Conservation (phyloP, 306 rosid genomes). For the Amphicarpaea edgeworthii region DNA sequence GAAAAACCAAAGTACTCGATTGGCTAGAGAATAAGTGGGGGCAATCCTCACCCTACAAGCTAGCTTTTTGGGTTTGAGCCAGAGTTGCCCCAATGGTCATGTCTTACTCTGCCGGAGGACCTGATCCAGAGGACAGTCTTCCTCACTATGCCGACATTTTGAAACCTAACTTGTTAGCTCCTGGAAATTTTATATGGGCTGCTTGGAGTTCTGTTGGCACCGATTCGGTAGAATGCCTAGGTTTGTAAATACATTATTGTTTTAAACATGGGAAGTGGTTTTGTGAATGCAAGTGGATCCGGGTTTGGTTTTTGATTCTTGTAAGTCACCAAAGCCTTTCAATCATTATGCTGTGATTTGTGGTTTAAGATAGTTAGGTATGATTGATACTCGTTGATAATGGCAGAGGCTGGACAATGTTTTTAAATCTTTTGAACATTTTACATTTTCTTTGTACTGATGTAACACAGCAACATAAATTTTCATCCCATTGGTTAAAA, state of each 20-base stretch:
- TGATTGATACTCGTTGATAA: constrained; percentile 6
- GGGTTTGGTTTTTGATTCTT: constrained; percentile 85
- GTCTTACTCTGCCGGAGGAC: constrained; percentile 99
- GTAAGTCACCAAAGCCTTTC: constrained; percentile 57
- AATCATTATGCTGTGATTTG: constrained; percentile 11
- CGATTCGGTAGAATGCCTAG: constrained; percentile 82
- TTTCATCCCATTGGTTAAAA: not conserved
- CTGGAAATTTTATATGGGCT: constrained; percentile 94
- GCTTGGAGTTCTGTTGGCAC: constrained; percentile 95
- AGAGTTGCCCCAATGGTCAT: constrained; percentile 78
- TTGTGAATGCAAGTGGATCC: constrained; percentile 95
- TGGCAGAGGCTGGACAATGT: not conserved
- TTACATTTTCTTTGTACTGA: not conserved
- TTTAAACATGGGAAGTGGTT: constrained; percentile 92
- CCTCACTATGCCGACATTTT: constrained; percentile 82
- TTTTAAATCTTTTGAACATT: not conserved
- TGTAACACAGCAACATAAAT: not conserved
- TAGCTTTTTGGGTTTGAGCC: too few species aligned
- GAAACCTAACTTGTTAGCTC: constrained; percentile 98
- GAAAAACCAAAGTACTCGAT: too few species aligned
- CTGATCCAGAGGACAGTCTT: constrained; percentile 90
- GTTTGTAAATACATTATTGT: constrained; percentile 44
- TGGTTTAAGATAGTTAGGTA: constrained; percentile 15
- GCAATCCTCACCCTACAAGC: too few species aligned
- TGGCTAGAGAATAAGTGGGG: too few species aligned